These are phyloP conservation scores for Penicillium sp. DNA, from an alignment of 2,329 filamentous ascomycete genomes.

Conservation along the genomic window DNA sequence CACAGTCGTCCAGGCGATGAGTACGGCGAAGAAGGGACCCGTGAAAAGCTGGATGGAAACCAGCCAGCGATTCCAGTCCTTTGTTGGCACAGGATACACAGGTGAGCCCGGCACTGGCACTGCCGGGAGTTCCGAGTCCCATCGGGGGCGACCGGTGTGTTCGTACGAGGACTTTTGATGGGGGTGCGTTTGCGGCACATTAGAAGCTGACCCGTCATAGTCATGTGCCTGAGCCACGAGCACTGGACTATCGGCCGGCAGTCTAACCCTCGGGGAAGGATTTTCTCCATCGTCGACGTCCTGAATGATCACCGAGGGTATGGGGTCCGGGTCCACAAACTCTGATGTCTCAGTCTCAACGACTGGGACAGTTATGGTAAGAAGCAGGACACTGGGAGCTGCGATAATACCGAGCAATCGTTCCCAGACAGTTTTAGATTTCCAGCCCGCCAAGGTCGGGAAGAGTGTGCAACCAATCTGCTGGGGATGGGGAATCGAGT, in stretches of 20 bases:
- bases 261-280: constrained; percentile 28
- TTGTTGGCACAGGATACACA: constrained; percentile 16
- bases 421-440: constrained; percentile 78
- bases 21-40: constrained; percentile 76
- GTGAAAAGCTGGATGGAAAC: constrained; percentile 80
- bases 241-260: constrained; percentile 40
- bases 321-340: constrained; percentile 42
- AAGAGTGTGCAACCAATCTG: constrained; percentile 73
- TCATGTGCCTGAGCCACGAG: constrained; percentile 23
- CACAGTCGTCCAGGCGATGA: constrained; percentile 63
- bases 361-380: constrained; percentile 88
- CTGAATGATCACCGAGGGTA: constrained; percentile 26
- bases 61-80: constrained; percentile 88
- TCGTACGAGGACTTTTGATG: constrained; percentile 20
- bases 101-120: constrained; percentile 20
- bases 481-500: constrained; percentile 67
- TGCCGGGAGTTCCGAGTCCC: constrained; percentile 43
- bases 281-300: constrained; percentile 17
- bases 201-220: constrained; percentile 1
- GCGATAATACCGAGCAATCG: constrained; percentile 77
- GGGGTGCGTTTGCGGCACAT: constrained; percentile 8
- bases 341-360: constrained; percentile 67
- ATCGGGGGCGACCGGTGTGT: constrained; percentile 23
- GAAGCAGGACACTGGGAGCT: constrained; percentile 82
- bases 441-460: constrained; percentile 81